A percentile compares a stretch with the other conserved stretches of the same genome.
phyloP scores from a whole-genome alignment of 345 rosid species.

The Hibiscus tridactylites region DNA sequence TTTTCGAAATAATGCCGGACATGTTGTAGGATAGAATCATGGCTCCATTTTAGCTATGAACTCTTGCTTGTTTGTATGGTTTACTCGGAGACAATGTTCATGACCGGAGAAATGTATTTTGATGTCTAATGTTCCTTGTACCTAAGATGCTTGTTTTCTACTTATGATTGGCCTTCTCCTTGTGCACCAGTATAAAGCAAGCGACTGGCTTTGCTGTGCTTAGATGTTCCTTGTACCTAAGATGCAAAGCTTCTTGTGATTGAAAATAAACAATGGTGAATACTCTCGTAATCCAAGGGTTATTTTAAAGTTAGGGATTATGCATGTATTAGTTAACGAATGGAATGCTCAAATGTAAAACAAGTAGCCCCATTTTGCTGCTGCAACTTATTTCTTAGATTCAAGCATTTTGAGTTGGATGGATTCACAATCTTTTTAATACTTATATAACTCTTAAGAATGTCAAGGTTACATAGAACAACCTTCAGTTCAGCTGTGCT shows the following conservation, averaged over 20 bases:
- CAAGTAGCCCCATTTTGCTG: too few relatives aligned
- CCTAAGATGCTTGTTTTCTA: conserved; percentile 7
- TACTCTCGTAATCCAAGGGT: background rate
- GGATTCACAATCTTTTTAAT: background rate
- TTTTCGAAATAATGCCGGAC: conserved; percentile 32
- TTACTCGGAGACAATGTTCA: conserved; percentile 3
- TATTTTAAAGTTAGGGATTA: background rate
- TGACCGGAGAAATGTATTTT: conserved; percentile 17
- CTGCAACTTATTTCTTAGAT: too few relatives aligned
- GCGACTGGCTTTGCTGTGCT: background rate
- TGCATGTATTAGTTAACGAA: background rate
- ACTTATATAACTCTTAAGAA: background rate
- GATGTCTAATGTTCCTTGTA: conserved; percentile 16
- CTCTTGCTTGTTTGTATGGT: conserved; percentile 11
- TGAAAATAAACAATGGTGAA: background rate
- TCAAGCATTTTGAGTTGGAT: too few relatives aligned
- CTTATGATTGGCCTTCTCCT: background rate
- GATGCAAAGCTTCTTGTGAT: background rate
- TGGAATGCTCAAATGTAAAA: background rate
- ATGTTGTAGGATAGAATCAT: conserved; percentile 20
- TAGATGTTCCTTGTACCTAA: too few relatives aligned
- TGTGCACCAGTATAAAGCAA: background rate
- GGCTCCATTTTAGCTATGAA: conserved; percentile 11
- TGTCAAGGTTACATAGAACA: too few relatives aligned
- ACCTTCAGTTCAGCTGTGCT: too few relatives aligned